Evolutionary conservation across 2,329 filamentous ascomycete genomes (phyloP).

Genomic region (Stagonosporopsis vannaccii): DNA sequence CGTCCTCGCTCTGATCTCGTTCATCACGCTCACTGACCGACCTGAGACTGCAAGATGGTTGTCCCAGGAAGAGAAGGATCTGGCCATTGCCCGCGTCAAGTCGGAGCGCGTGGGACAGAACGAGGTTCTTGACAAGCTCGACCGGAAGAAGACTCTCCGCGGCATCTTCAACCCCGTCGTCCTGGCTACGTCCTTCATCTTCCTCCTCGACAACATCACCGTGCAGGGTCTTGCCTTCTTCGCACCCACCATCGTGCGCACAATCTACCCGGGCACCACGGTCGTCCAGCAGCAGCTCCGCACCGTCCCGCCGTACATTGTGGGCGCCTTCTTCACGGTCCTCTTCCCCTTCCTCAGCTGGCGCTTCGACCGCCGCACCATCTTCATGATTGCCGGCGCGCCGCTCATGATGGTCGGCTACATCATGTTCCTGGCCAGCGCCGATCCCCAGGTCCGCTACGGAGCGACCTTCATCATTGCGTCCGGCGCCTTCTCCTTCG

Average conservation of each 20-base stretch:
- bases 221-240: constrained; percentile 76
- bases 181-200: constrained; percentile 63
- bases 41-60: constrained; percentile 74
- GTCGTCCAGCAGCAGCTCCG: constrained; percentile 71
- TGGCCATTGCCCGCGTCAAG: constrained; percentile 72
- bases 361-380: constrained; percentile 65
- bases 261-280: constrained; percentile 67
- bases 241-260: constrained; percentile 72
- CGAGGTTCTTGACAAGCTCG: constrained; percentile 69
- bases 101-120: constrained; percentile 70
- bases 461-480: constrained; percentile 75
- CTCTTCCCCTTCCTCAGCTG: constrained; percentile 68
- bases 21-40: constrained; percentile 71
- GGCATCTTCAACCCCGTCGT: constrained; percentile 72
- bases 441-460: constrained; percentile 63
- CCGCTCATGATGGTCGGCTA: constrained; percentile 74
- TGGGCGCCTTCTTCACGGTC: constrained; percentile 72
- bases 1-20: constrained; percentile 65
- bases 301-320: constrained; percentile 74
- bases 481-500: constrained; percentile 68
- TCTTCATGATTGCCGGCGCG: constrained; percentile 67
- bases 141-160: constrained; percentile 64
- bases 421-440: constrained; percentile 70
- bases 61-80: constrained; percentile 67
- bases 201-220: constrained; percentile 72